Evolutionary conservation across 495 filamentous ascomycete species (phyloP), one percentile per base, ranked within the genome.

Genomic region (Pyrenula massariospora): DNA sequence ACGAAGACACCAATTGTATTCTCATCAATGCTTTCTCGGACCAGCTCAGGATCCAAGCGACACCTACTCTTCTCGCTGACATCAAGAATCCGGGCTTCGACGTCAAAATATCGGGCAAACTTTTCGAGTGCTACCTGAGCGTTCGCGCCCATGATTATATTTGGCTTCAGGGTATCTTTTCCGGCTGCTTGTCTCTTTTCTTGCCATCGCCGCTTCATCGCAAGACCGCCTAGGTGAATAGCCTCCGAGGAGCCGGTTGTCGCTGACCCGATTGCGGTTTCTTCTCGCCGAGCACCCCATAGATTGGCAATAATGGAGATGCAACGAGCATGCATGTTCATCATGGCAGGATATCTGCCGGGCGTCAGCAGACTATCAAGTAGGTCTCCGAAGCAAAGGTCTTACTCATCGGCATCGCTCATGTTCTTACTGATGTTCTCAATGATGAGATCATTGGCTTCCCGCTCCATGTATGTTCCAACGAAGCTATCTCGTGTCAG

Each of bases 191-290:
- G 67, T 22, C 84, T 72, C 56, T 76, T 77, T 61, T 88, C 83
- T 65, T 88, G 85, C 87, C 86, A 89, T 3, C 84, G 74, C 3
- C 85, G 75, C 73, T 89, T 89, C 86, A 90, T 88, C 8, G 87
- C 52, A 89, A 67, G 50, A 2, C 86, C 87, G 15, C 85, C 86
- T 8, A 89, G 77, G 60, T 87, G 84, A 56, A 89, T 85, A 1
- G 85, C 87, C 62, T 89, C 87, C 5, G 78, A 83, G 2, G 82
- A 87, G 0, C 86, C 87, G 0, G 84, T 87, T 0, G 87, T 89
- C 0, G 86, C 85, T 1, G 83, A 78, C 2, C 86, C 87, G 58
- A 88, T 76, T 24, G 87, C 85, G 52, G 75, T 81, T 66, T 89
- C 84, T 23, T 75, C 74, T 56, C 81, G 79, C 51, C 82, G 77